These are phyloP conservation scores for Pseudoneurospora amorphoporcata DNA, from an alignment of 495 filamentous ascomycete species.

Conservation along the genomic window DNA sequence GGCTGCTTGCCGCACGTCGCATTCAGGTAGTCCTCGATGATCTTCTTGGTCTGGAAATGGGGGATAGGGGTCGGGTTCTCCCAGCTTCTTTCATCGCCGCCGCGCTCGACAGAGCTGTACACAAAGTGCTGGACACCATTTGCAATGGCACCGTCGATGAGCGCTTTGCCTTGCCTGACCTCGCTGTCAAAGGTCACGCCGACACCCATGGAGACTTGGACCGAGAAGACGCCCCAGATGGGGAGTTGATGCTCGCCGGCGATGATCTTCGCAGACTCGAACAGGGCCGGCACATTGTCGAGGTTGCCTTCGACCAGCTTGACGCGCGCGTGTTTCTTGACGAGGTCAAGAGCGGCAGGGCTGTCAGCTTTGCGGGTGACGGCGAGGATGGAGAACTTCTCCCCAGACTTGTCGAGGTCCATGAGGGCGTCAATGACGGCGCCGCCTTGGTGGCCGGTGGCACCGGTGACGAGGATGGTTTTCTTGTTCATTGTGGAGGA, in stretches of 20 bases:
- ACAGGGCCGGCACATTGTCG: conserved; percentile 41
- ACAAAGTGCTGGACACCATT: conserved; percentile 55
- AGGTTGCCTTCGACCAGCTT: conserved; percentile 51
- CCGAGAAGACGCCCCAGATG: conserved; percentile 29
- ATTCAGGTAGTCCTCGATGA: conserved; percentile 52
- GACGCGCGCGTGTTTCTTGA: conserved; percentile 31
- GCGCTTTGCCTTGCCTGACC: conserved; percentile 48
- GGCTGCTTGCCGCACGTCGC: conserved; percentile 14
- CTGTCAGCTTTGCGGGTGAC: conserved; percentile 49
- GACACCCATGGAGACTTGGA: conserved; percentile 35
- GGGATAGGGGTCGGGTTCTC: conserved; percentile 50
- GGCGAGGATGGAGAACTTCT: conserved; percentile 44
- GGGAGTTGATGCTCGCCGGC: conserved; percentile 15
- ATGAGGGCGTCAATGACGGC: conserved; percentile 49
- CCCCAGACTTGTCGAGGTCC: not conserved
- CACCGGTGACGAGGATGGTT: conserved; percentile 53
- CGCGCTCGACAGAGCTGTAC: conserved; percentile 60
- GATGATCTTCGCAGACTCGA: conserved; percentile 35
- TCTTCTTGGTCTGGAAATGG: conserved; percentile 57
- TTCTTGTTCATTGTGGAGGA: conserved; percentile 17
- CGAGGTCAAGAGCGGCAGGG: conserved; percentile 38
- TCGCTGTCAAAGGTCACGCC: conserved; percentile 43
- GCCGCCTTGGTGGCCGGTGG: conserved; percentile 61
- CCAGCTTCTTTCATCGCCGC: conserved; percentile 44
- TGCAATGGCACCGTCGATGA: conserved; percentile 51